Base-by-base conservation (phyloP, 2,329 filamentous ascomycete species). In the Alternaria sp. region DNA sequence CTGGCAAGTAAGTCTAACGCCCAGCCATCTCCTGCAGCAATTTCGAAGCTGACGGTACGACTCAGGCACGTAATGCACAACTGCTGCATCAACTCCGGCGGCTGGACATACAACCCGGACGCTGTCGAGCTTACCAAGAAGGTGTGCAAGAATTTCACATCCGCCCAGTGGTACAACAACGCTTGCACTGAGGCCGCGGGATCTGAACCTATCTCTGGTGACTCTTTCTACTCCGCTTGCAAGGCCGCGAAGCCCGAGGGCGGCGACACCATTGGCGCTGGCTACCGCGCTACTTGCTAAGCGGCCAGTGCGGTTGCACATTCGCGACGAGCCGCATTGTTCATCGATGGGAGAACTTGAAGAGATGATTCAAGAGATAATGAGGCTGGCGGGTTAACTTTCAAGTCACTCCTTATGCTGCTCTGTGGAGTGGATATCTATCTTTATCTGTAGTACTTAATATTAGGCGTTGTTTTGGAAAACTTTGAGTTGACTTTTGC, bases 271-370 rank as follows among this genome's bases (percentile, higher is more conserved):
- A 16, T 20, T 20, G n/a, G n/a, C 18, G n/a, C 38, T 41, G 38
- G 28, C 0, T 30, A 30, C 28, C 28, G 28, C 3, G 28, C 28
- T 12, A 30, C 28, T 0, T 30, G 28, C 8, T 30, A 30, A 30
- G 28, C 28, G 0, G 28, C 28, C 28, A 11, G 5, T 30, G 0
- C 3, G 0, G 5, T 0, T 30, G 28, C 0, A 18, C 5, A 18
- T 41, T 41, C 9, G n/a, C n/a, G 9, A 20, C 7, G 38, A 5
- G 38, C 38, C 8, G 38, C 38, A 41, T 20, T 20, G 38, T 41
- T 41, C 38, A 41, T 41, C n/a, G 18, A 41, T 2, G 38, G 18
- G 38, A 20, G 38, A 41, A 41, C 38, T 41, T 41, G 38, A 6
- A 20, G 38, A n/a, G 38, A 41, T 11, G 18, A 20, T 20, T 20